Percentiles rank a stretch among this genome's conserved stretches.
These are phyloP conservation scores for Vitis hybrid DNA, from an alignment of 177 flowering plant genomes.

Conservation along the genomic window DNA sequence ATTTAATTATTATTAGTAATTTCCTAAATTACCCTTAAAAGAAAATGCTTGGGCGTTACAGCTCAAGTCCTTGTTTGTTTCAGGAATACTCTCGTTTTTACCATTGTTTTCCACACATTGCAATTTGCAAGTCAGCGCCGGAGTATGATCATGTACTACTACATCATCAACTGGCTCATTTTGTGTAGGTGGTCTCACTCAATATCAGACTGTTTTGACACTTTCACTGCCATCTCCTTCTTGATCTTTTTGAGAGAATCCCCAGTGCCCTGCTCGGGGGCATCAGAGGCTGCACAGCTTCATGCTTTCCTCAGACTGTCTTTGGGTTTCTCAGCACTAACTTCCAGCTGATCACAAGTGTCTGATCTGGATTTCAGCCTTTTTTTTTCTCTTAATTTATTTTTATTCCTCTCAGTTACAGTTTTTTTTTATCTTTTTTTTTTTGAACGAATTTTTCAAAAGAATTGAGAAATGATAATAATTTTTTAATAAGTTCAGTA, in stretches of 20 bases:
- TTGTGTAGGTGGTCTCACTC: constrained; percentile 21
- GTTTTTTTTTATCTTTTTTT: constrained; percentile 14
- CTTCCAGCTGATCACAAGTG: constrained; percentile 39
- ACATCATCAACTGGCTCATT: constrained; percentile 19
- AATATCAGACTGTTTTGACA: constrained; percentile 23
- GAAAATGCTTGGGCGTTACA: too few species aligned
- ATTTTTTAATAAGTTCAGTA: too few species aligned
- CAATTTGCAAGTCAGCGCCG: constrained; percentile 17
- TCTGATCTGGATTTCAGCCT: constrained; percentile 46
- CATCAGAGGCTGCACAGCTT: constrained; percentile 8
- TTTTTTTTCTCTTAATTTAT: constrained; percentile 47
- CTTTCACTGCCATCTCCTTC: constrained; percentile 27
- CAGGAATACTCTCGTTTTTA: constrained; percentile 32
- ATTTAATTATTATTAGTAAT: too few species aligned
- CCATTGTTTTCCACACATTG: constrained; percentile 28
- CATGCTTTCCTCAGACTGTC: constrained; percentile 33
- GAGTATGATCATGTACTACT: constrained; percentile 22
- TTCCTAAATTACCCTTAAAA: too few species aligned
- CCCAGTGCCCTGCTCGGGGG: constrained; percentile 15
- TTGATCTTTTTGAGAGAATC: constrained; percentile 41
- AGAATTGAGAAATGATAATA: too few species aligned
- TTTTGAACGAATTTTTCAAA: too few species aligned
- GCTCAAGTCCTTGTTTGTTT: constrained; percentile 29
- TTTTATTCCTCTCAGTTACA: constrained; percentile 86
- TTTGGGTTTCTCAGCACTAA: constrained; percentile 53